Percentiles rank a stretch among this genome's conserved stretches.
phyloP scores from a whole-genome alignment of 192 early-diverging fungal genomes.

The Diversispora eburnea region DNA sequence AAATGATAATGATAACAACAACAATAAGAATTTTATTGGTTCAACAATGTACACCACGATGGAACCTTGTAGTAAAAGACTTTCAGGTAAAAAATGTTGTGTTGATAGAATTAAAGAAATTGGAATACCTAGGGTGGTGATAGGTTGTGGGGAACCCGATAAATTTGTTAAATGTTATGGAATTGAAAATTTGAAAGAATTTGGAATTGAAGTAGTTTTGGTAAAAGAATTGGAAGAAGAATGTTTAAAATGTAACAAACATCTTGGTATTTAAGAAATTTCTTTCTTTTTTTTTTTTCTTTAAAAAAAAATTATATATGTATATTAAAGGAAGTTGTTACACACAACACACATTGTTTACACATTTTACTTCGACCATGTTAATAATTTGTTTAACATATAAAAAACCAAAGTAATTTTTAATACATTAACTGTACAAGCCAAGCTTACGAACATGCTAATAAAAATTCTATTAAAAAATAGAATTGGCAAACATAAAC shows the following conservation, averaged over 20 bases:
- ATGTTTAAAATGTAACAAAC: constrained; percentile 47
- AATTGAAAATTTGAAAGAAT: constrained; percentile 55
- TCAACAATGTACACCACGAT: constrained; percentile 92
- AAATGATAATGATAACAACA: constrained; percentile 26
- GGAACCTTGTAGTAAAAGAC: constrained; percentile 85
- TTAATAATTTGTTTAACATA: too few species aligned
- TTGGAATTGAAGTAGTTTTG: constrained; percentile 73
- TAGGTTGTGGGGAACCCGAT: constrained; percentile 85
- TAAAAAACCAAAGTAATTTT: too few species aligned
- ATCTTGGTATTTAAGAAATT: not conserved
- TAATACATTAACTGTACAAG: too few species aligned
- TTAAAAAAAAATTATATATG: too few species aligned
- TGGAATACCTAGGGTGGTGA: constrained; percentile 67
- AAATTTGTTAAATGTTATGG: constrained; percentile 82
- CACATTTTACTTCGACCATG: too few species aligned
- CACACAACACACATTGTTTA: too few species aligned
- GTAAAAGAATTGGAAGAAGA: constrained; percentile 68
- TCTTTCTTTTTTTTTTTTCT: too few species aligned
- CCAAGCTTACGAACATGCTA: too few species aligned
- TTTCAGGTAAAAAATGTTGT: constrained; percentile 75
- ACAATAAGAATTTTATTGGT: too few species aligned
- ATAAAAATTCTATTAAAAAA: too few species aligned
- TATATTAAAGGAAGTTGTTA: too few species aligned
- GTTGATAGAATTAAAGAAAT: constrained; percentile 70
- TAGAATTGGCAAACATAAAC: too few species aligned